These are phyloP conservation scores for Candida frijolesensis DNA, from an alignment of 1,139 yeast species.

Conservation along the genomic window DNA sequence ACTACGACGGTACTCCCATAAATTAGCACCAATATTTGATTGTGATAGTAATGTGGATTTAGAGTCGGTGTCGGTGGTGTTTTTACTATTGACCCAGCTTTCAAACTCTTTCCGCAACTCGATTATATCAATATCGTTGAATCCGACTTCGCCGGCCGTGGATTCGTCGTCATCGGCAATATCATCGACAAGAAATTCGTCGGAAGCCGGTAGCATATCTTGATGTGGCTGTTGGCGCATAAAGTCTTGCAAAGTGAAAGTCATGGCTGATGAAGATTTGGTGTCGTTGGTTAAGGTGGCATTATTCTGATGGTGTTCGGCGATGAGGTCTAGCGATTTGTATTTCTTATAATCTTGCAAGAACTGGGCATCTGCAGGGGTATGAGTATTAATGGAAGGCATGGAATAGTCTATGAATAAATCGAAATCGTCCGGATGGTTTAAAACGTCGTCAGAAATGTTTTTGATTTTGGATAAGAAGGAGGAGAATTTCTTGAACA, in stretches of 20 bases:
- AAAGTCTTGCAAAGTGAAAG: conserved; percentile 27
- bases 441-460: conserved; percentile 46
- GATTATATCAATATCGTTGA: conserved; percentile 29
- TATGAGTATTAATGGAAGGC: conserved; percentile 5
- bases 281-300: conserved; percentile 12
- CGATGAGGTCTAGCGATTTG: conserved; percentile 40
- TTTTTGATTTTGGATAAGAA: conserved; percentile 36
- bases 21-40: conserved; percentile 43
- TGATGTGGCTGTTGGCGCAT: conserved; percentile 22
- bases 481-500: conserved; percentile 36
- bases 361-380: conserved; percentile 33
- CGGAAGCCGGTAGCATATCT: conserved; percentile 12
- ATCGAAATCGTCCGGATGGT: conserved; percentile 40
- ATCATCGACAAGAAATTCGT: conserved; percentile 17
- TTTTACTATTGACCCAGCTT: conserved; percentile 5
- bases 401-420: conserved; percentile 39
- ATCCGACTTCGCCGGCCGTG: conserved; percentile 23
- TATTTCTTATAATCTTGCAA: conserved; percentile 34
- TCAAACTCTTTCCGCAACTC: conserved; percentile 31
- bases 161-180: conserved; percentile 16
- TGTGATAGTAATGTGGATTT: conserved; percentile 15
- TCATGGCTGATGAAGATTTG: conserved; percentile 1
- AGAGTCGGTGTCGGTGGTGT: conserved; percentile 15
- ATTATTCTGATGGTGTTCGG: conserved; percentile 14
- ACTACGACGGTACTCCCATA: conserved; percentile 62